These are phyloP conservation scores for Dothistroma pini DNA, from an alignment of 2,329 filamentous ascomycete species.

Conservation along the genomic window DNA sequence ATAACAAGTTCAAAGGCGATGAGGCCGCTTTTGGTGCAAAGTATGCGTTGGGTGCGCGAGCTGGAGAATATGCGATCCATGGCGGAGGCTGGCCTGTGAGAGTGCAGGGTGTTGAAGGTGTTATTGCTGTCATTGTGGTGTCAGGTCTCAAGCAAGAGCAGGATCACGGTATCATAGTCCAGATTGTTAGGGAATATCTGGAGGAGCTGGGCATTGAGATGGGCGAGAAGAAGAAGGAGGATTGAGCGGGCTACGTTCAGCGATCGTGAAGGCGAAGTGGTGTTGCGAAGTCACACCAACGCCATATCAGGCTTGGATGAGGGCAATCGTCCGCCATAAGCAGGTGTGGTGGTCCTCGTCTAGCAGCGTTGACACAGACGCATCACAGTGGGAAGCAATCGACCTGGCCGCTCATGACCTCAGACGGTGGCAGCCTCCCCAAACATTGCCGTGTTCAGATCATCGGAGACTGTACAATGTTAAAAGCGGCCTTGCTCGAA, in stretches of 20 bases:
- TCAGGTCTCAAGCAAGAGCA: slow-evolving; percentile 72
- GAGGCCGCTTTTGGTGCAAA: slow-evolving; percentile 63
- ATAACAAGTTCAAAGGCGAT: slow-evolving; percentile 62
- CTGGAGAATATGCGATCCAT: slow-evolving; percentile 68
- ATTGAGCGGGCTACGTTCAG: slow-evolving; percentile 23
- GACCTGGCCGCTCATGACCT: no score
- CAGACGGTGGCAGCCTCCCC: no score
- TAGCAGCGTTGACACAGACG: no score
- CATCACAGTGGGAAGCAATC: no score
- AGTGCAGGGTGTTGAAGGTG: slow-evolving; percentile 69
- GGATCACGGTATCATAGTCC: slow-evolving; percentile 72
- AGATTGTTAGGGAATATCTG: slow-evolving; percentile 58
- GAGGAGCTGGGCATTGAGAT: slow-evolving; percentile 33
- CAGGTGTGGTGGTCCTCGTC: no score
- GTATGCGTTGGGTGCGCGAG: slow-evolving; percentile 56
- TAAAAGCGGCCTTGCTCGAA: no score
- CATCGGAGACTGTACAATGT: no score
- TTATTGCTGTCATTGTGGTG: slow-evolving; percentile 71
- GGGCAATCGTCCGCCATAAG: no score
- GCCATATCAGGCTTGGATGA: neutral
- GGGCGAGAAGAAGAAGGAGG: slow-evolving; percentile 39
- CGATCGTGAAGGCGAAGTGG: neutral
- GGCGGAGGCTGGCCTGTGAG: slow-evolving; percentile 72
- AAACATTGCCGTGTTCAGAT: no score
- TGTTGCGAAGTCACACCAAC: neutral